Percentiles rank a stretch among this genome's conserved stretches.
Evolutionary conservation across 176 grass and related monocot species (phyloP).

Genomic region (Musa itinerans): DNA sequence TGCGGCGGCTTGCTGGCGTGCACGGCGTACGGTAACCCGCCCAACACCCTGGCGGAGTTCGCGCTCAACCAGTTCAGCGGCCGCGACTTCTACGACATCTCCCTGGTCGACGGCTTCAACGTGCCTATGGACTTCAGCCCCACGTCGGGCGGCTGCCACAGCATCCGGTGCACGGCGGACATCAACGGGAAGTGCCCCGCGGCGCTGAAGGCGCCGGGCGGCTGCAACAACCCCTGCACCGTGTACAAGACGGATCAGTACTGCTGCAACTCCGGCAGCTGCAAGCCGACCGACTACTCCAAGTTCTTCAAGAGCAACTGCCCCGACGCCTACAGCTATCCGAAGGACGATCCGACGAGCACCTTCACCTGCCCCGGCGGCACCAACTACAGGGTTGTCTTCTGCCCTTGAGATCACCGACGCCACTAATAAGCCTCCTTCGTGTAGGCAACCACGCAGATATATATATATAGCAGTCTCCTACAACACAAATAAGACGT

Average conservation of each 20-base stretch:
- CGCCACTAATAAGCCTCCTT: no score
- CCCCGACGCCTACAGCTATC: slow-evolving; percentile 55
- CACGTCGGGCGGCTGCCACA: slow-evolving; percentile 9
- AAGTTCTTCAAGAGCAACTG: slow-evolving; percentile 42
- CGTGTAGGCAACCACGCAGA: no score
- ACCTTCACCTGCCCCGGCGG: slow-evolving; percentile 38
- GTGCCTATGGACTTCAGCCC: slow-evolving; percentile 45
- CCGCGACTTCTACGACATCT: slow-evolving; percentile 46
- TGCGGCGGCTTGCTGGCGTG: slow-evolving; percentile 35
- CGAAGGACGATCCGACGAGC: slow-evolving; percentile 32
- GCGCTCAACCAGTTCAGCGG: slow-evolving; percentile 14
- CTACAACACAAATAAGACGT: no score
- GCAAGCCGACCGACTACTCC: slow-evolving; percentile 38
- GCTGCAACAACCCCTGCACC: slow-evolving; percentile 38
- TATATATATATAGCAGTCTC: no score
- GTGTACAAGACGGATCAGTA: slow-evolving; percentile 29
- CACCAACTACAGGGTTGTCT: slow-evolving; percentile 47
- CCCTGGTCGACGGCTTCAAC: slow-evolving; percentile 50
- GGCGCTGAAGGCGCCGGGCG: slow-evolving; percentile 17
- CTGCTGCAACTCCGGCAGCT: slow-evolving; percentile 16
- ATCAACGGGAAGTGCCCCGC: slow-evolving; percentile 28
- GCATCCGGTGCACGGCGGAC: slow-evolving; percentile 9
- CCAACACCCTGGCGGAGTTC: slow-evolving; percentile 49
- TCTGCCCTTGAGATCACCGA: slow-evolving; percentile 23
- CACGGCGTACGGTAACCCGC: slow-evolving; percentile 15